Evolutionary conservation across 2,329 filamentous ascomycete genomes (phyloP), one percentile per base, ranked within the genome.

Genomic region (Fusarium haematococcum): DNA sequence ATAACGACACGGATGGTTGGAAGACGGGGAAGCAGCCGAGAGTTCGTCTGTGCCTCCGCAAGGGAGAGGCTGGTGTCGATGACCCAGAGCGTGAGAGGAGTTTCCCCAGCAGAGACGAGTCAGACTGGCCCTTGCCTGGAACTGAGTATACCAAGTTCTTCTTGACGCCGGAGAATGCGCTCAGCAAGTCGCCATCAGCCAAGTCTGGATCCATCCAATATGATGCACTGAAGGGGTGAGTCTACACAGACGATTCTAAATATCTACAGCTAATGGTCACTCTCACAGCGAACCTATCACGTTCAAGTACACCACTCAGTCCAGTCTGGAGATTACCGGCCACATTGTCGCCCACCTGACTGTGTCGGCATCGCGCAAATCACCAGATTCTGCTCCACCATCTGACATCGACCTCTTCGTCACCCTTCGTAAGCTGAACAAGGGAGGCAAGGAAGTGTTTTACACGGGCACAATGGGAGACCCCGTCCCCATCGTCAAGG

Each of bases 261-360:
- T 23, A 50, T 14, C 45, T 18, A 18, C 5, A 30, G 4, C 45
- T 50, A 2, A 50, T 25, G 9, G 2, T 50, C 9, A 5, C 16
- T 7, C 20, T 16, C n/a, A 39, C 13, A 50, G 45, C 4, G 45
- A 83, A 90, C 62, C 68, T 86, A 74, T 93, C 4, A 86, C 88
- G 54, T 93, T 93, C 79, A 84, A 81, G 4, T 91, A 89, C 0
- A 68, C 84, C 0, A 84, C 89, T 66, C 84, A 87, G 18, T 70
- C 83, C 6, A 90, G 93, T 74, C 91, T 88, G 0, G 92, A 94
- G 77, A 89, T 94, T 63, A 94, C 92, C 0, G 92, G 92, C 1
- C 90, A 93, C 75, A 84, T 93, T 27, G 84, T 89, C 0, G 91
- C 90, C 0, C 91, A 90, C 71, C 83, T 94, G 3, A 89, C 90